phyloP scores from a whole-genome alignment of 1,284 basidiomycete genomes.

The Grifola frondosa region DNA sequence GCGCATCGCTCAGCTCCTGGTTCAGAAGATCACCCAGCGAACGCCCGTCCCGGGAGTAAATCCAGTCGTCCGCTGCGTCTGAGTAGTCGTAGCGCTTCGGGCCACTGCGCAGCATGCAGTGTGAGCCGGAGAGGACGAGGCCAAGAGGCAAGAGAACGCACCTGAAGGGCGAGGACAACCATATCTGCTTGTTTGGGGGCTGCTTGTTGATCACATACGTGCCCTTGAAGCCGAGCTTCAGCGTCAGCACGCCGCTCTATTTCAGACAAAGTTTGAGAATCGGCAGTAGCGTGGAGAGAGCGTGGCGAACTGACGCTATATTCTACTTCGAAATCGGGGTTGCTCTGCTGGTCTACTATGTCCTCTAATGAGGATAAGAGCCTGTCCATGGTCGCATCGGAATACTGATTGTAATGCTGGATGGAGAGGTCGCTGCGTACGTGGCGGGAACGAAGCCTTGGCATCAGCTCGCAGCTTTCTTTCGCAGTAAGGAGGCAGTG shows the following conservation, averaged over 20 bases:
- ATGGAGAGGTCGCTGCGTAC: conserved; percentile 46
- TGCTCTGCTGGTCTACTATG: conserved; percentile 63
- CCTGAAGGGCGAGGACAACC: conserved; percentile 86
- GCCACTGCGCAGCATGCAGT: conserved; percentile 52
- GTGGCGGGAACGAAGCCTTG: conserved; percentile 7
- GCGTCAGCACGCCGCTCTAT: conserved; percentile 88
- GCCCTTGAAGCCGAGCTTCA: conserved; percentile 78
- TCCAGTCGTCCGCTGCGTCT: conserved; percentile 61
- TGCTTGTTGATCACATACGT: conserved; percentile 99
- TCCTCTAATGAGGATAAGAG: conserved; percentile 81
- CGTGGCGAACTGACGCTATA: conserved; percentile 73
- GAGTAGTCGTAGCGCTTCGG: conserved; percentile 87
- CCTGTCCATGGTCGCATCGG: conserved; percentile 82
- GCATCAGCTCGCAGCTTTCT: conserved; percentile 1
- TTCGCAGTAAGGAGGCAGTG: no score
- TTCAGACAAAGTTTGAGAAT: conserved; percentile 14
- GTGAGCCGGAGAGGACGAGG: conserved; percentile 1
- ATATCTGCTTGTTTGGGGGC: conserved; percentile 98
- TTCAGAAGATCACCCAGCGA: conserved; percentile 70
- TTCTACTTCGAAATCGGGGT: conserved; percentile 82
- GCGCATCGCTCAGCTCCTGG: conserved; percentile 51
- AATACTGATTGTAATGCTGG: conserved; percentile 73
- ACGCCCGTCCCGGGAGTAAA: conserved; percentile 71
- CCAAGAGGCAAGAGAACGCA: conserved; percentile 8
- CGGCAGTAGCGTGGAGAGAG: not conserved